Evolutionary conservation across 148 eudicot species (phyloP).

Genomic region (Tetragonia tetragonoides): DNA sequence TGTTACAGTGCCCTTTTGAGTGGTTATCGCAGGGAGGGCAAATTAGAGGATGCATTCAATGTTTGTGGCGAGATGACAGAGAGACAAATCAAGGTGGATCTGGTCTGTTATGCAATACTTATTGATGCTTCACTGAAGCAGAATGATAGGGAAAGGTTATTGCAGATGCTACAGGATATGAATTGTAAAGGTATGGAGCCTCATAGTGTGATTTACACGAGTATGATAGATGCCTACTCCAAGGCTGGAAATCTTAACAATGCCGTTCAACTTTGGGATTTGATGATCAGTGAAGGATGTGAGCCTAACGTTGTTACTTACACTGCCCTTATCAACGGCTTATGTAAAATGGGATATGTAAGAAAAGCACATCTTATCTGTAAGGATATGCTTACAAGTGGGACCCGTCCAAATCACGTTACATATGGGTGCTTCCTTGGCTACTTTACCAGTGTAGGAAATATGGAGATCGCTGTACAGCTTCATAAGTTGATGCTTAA

Average conservation of each 20-base stretch:
- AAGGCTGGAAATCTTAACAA: constrained; percentile 64
- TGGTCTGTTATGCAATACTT: constrained; percentile 73
- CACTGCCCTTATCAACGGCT: too few species aligned
- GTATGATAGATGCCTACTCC: constrained; percentile 59
- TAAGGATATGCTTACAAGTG: constrained; percentile 59
- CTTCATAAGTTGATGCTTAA: constrained; percentile 58
- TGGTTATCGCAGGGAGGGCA: constrained; percentile 72
- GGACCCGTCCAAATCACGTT: constrained; percentile 58
- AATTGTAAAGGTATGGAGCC: constrained; percentile 60
- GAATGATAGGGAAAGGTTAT: constrained; percentile 37
- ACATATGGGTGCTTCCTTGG: constrained; percentile 81
- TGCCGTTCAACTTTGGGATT: constrained; percentile 65
- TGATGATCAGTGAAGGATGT: constrained; percentile 55
- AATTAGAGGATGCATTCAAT: constrained; percentile 53
- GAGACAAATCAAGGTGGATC: constrained; percentile 57
- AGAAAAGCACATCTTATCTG: constrained; percentile 56
- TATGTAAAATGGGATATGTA: constrained; percentile 56
- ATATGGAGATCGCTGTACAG: constrained; percentile 56
- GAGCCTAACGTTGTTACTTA: too few species aligned
- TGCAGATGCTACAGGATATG: constrained; percentile 59
- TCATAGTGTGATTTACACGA: constrained; percentile 72
- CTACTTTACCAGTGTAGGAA: constrained; percentile 53
- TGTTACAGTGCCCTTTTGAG: constrained; percentile 67
- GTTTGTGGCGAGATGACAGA: constrained; percentile 66
- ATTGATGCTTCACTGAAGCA: constrained; percentile 53